Base-by-base conservation (phyloP, 495 filamentous ascomycete genomes). In the Choiromyces venosus region DNA sequence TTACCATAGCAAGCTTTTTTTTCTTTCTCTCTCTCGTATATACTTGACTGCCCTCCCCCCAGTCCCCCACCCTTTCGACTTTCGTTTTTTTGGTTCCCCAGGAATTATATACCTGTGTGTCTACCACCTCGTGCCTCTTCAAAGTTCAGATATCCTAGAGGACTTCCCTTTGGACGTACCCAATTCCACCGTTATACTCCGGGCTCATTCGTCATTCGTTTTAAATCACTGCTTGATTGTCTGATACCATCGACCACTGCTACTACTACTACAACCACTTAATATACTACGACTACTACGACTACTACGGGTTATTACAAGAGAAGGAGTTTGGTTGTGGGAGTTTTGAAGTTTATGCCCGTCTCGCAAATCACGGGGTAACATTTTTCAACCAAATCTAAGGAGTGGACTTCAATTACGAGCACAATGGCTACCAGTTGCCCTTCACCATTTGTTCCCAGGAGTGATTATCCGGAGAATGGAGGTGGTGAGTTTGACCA, bases 391-490 rank as follows among this genome's bases (percentile, higher is more conserved):
- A 67, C 67, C 40, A 66, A 37, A 67, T 40, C 33, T 16, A 46
- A 37, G 68, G 65, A 72, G 66, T 76, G 42, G 44, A 46, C 52
- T 44, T 69, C 73, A 52, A 70, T 74, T 67, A 69, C 74, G 52
- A 33, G 18, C 65, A 64, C 68, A 38, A 69, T 80, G 65, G 42
- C 74, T 65, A 68, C 73, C 68, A 56, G 66, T 8, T 94, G 92
- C 80, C 87, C 88, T 35, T 65, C 83, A 44, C 91, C 91, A 9
- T 93, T 93, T 79, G 82, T 89, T 61, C 86, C 91, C 77, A 85
- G 86, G 76, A 79, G 82, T 16, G 82, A 85, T 14, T 94, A 91
- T 74, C 86, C 89, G 5, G 76, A 79, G 19, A 82, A 73, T 39
- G 88, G 86, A 76, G 92, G 92, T 82, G 91, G 91, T 93, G 87